A percentile compares a stretch with the other conserved stretches of the same genome.
Evolutionary conservation across 1,284 basidiomycete species (phyloP).

Genomic region (Amylostereum chailletii): DNA sequence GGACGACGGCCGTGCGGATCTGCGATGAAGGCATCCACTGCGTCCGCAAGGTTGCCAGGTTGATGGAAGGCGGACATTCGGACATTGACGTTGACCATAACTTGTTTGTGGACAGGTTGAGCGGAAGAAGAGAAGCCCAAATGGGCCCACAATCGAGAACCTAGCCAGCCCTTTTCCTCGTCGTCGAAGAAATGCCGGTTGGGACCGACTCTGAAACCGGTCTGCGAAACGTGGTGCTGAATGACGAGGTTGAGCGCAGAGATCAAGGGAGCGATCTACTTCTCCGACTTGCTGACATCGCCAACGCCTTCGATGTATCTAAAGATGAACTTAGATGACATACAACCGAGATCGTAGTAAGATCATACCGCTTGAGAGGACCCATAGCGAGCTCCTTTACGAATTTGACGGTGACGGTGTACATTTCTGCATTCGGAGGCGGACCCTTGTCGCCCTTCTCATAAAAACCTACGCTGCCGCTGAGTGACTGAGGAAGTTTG

Average conservation of each 20-base stretch:
- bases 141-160: slow-evolving; percentile 44
- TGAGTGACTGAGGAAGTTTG: slow-evolving; percentile 47
- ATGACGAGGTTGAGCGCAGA: slow-evolving; percentile 61
- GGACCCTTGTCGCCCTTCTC: slow-evolving; percentile 46
- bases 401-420: slow-evolving; percentile 42
- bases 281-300: slow-evolving; percentile 26
- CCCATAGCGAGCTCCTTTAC: slow-evolving; percentile 33
- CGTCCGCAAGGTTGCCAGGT: slow-evolving; percentile 51
- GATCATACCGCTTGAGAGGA: slow-evolving; percentile 41
- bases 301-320: slow-evolving; percentile 43
- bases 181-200: slow-evolving; percentile 55
- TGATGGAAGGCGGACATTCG: slow-evolving; percentile 67
- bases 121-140: slow-evolving; percentile 64
- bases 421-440: slow-evolving; percentile 32
- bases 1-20: slow-evolving; percentile 39
- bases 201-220: slow-evolving; percentile 48
- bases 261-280: slow-evolving; percentile 43
- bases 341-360: neutral
- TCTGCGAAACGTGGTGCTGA: slow-evolving; percentile 43
- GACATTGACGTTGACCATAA: slow-evolving; percentile 68
- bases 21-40: slow-evolving; percentile 37
- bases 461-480: slow-evolving; percentile 37
- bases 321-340: slow-evolving; percentile 1
- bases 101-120: slow-evolving; percentile 51
- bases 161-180: slow-evolving; percentile 21